These are phyloP conservation scores for Echeveria elegans DNA, from an alignment of 164 flowering plant species.

Conservation along the genomic window DNA sequence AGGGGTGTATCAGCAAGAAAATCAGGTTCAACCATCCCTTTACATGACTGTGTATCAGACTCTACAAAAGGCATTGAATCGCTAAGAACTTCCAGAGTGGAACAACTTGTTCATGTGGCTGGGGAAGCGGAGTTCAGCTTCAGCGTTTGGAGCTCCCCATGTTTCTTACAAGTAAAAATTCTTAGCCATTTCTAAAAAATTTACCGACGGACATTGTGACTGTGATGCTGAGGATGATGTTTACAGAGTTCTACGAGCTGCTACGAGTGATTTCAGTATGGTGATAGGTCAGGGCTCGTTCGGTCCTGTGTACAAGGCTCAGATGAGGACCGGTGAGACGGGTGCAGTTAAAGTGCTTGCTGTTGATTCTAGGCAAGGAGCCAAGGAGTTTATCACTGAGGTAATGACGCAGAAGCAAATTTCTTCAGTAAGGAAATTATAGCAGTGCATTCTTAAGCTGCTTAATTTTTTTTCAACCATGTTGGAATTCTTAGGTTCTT, in stretches of 20 bases:
- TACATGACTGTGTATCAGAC: conserved; percentile 33
- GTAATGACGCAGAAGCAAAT: conserved; percentile 24
- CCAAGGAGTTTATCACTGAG: conserved; percentile 91
- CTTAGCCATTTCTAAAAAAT: too few relatives aligned
- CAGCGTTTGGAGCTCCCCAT: conserved; percentile 80
- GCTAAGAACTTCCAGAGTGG: conserved; percentile 40
- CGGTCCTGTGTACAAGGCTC: conserved; percentile 95
- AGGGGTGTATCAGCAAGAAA: background rate
- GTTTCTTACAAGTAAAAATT: conserved; percentile 85
- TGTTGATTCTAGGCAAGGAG: conserved; percentile 89
- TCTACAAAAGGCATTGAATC: conserved; percentile 83
- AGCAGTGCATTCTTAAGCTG: background rate
- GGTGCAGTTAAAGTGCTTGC: conserved; percentile 98
- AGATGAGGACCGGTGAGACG: conserved; percentile 79
- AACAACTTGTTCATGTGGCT: conserved; percentile 54
- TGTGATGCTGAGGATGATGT: background rate
- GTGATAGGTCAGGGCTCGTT: conserved; percentile 90
- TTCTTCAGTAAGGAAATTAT: background rate
- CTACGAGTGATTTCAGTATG: conserved; percentile 81
- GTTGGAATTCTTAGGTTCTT: conserved; percentile 38
- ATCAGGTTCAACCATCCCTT: background rate
- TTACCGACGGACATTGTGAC: too few relatives aligned
- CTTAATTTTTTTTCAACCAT: background rate
- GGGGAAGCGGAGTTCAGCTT: conserved; percentile 48
- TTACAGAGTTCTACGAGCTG: conserved; percentile 85